Conservation (phyloP, 352 stramenopile species). For the Thraustochytrium striatum region DNA sequence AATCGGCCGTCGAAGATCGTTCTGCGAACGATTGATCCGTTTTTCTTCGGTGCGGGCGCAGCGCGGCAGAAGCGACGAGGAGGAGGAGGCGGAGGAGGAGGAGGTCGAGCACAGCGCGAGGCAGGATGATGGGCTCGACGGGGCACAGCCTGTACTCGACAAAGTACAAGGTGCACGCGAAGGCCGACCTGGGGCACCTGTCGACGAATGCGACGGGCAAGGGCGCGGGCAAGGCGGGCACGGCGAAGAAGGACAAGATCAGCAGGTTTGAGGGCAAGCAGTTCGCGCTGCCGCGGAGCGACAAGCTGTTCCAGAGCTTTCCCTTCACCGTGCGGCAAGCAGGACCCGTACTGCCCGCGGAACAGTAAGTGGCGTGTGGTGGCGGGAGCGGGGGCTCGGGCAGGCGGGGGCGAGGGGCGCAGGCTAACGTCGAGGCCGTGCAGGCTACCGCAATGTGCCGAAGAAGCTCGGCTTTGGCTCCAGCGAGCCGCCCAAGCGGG, state of each 20-base stretch:
- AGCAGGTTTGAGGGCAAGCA: constrained; percentile 47
- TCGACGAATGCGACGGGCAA: constrained; percentile 12
- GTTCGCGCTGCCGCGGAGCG: constrained; percentile 32
- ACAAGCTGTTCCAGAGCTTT: constrained; percentile 43
- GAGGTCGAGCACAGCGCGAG: too few species aligned
- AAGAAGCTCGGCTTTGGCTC: constrained; percentile 40
- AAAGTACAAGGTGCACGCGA: constrained; percentile 44
- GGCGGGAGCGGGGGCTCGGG: not conserved
- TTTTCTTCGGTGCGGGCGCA: not conserved
- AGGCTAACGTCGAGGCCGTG: not conserved
- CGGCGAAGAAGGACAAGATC: constrained; percentile 32
- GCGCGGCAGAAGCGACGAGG: too few species aligned
- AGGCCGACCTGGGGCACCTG: constrained; percentile 41
- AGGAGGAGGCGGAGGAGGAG: too few species aligned
- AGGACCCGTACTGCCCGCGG: constrained; percentile 7
- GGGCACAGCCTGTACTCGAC: constrained; percentile 34
- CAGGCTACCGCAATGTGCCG: constrained; percentile 20
- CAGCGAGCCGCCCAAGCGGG: constrained; percentile 43
- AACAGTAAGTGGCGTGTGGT: constrained; percentile 37
- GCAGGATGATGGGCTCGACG: too few species aligned
- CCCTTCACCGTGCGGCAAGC: constrained; percentile 42
- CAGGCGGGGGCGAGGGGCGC: not conserved
- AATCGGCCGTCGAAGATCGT: not conserved
- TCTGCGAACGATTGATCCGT: not conserved
- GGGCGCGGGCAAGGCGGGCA: constrained; percentile 20